Base-by-base conservation (phyloP, 176 grass and related monocot species). In the sorghum (Sorghum bicolor) region DNA sequence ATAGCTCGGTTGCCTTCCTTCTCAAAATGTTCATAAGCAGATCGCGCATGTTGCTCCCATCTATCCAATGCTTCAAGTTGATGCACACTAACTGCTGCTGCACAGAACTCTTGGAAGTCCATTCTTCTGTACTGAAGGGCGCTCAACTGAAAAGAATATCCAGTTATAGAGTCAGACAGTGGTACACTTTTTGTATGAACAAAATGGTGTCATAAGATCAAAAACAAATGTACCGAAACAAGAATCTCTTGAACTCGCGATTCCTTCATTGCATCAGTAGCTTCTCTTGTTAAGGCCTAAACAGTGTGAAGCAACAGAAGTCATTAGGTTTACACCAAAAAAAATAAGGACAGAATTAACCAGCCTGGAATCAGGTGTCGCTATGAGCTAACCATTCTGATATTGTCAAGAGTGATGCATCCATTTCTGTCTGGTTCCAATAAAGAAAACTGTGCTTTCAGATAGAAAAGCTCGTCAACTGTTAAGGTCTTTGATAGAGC, bases 21-120 rank as follows among this genome's bases (percentile, higher is more conserved):
- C 64, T 95, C 93, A 57, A 95, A 95, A 52, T 84, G 36, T 22
- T 95, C 93, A 71, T 95, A 95, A 60, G 93, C 93, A 0, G 85
- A 92, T n/a, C 90, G 80, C 3, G 88, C 93, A 75, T 95, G 93
- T 73, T 95, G 93, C 85, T 95, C 93, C 93, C 93, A 92, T 90
- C 93, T 90, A 75, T 95, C 93, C 75, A 92, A 80, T 74, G 90
- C 87, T 90, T 95, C 93, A 33, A 95, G 93, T 67, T 95, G 90
- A 87, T 95, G 88, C 65, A 95, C 90, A 82, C 88, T 95, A 76
- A 95, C 36, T 50, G 93, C 71, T 50, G 93, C 93, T 34, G 93
- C 87, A 84, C 85, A 92, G 82, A 95, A 95, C 76, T 95, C 93
- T 57, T 95, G 87, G 22, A 94, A 94, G 64, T 92, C 90, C 93